phyloP scores from a whole-genome alignment of 2,329 filamentous ascomycete species.

The Fusarium sp. region DNA sequence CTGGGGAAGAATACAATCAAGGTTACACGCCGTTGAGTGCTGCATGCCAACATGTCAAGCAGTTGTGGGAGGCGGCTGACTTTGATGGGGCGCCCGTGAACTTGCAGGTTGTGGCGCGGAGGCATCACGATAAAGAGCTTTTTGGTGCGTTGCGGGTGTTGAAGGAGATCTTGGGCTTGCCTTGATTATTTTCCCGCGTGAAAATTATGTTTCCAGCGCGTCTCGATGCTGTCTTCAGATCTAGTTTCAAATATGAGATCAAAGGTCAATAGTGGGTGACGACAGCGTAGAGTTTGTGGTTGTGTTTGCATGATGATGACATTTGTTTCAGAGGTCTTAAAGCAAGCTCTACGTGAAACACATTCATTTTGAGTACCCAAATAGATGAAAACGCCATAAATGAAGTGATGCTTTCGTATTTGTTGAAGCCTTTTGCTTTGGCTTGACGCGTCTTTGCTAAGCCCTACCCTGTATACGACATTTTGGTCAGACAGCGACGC shows the following conservation, averaged over 20 bases:
- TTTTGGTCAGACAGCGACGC: neutral
- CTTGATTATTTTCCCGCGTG: neutral
- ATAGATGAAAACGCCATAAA: neutral
- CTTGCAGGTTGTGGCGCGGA: slow-evolving; percentile 55
- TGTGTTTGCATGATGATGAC: too few relatives aligned
- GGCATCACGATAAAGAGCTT: slow-evolving; percentile 55
- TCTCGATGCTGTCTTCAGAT: too few relatives aligned
- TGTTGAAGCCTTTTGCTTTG: neutral
- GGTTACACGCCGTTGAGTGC: slow-evolving; percentile 50
- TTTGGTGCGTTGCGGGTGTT: slow-evolving; percentile 51
- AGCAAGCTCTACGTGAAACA: too few relatives aligned
- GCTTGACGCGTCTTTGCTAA: neutral
- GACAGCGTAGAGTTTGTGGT: too few relatives aligned
- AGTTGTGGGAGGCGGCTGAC: slow-evolving; percentile 53
- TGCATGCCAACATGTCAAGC: slow-evolving; percentile 50
- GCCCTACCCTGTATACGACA: slow-evolving; percentile 9
- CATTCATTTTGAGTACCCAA: too few relatives aligned
- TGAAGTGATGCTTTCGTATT: too few relatives aligned
- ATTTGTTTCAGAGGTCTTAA: too few relatives aligned
- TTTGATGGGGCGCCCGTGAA: slow-evolving; percentile 55
- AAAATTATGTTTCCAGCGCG: neutral
- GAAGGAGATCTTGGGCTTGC: slow-evolving; percentile 23
- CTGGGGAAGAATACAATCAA: slow-evolving; percentile 47
- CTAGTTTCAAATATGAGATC: too few relatives aligned
- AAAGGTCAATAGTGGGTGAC: too few relatives aligned